These are phyloP conservation scores for Dentipellis sp. DNA, from an alignment of 768 basidiomycete species.

Conservation along the genomic window DNA sequence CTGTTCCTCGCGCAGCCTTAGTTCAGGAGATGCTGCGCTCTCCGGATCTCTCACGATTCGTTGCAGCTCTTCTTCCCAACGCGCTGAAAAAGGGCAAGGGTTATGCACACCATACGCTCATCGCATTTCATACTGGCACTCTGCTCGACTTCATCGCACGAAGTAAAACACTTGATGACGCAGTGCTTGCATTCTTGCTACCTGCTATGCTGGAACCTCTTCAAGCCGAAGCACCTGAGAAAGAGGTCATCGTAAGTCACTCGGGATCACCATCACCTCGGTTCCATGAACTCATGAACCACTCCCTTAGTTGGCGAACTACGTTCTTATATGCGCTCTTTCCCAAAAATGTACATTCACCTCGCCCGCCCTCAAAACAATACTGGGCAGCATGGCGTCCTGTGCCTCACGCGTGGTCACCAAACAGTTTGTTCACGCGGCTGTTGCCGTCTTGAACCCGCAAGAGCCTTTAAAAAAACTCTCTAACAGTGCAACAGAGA, in stretches of 20 bases:
- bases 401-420: slow-evolving; percentile 35
- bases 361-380: slow-evolving; percentile 46
- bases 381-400: slow-evolving; percentile 44
- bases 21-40: slow-evolving; percentile 71
- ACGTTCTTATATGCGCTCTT: slow-evolving; percentile 62
- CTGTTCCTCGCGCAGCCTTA: slow-evolving; percentile 62
- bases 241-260: slow-evolving; percentile 47
- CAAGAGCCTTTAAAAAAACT: not conserved
- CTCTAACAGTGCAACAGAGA: not conserved
- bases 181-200: slow-evolving; percentile 29
- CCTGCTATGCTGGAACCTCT: not conserved
- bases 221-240: slow-evolving; percentile 13
- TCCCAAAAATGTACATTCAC: slow-evolving; percentile 57
- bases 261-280: not conserved
- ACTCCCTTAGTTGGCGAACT: slow-evolving; percentile 51
- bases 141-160: slow-evolving; percentile 29
- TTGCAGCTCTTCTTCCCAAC: slow-evolving; percentile 58
- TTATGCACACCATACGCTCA: slow-evolving; percentile 12
- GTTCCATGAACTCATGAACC: not conserved
- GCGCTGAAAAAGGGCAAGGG: slow-evolving; percentile 49
- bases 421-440: slow-evolving; percentile 2
- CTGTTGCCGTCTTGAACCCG: slow-evolving; percentile 2
- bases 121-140: slow-evolving; percentile 58
- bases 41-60: slow-evolving; percentile 62
- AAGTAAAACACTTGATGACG: not conserved